Base-by-base conservation (phyloP, 805 yeast species). In the Ogataea ganodermae region DNA sequence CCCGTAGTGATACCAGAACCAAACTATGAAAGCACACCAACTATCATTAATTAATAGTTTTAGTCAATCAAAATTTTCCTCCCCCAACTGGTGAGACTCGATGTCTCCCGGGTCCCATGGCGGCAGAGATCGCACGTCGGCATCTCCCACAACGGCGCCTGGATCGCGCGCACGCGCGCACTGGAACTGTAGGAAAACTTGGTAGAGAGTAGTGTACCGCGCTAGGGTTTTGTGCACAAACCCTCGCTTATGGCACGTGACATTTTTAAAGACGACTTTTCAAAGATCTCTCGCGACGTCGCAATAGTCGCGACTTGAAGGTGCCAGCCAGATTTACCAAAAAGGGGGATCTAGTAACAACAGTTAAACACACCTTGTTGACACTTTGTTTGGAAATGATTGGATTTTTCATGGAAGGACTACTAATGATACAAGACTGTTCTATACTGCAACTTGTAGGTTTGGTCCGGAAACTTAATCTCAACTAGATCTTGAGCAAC, bases 41-140 rank as follows among this genome's bases (percentile, higher is more conserved):
- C 14, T 35, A 39, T 39, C 30, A 22, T 23, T 23, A 31, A 14
- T 23, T 20, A 14, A 35, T 30, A 30, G 16, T 30, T 40, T 40
- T 26, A 27, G 27, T 21, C 44, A 39, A 27, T 20, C 42, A 43
- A 43, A 43, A 43, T 43, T 43, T 43, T 43, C 46, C 41, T 43
- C 35, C 16, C 38, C 35, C 39, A 17, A 26, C 38, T 33, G 39
- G 20, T 22, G 38, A 42, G 36, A 33, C 21, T 28, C 6, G 28
- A 22, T 35, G 10, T 18, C 22, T n/a, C 39, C 39, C 39, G 26
- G 39, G 28, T 33, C 22, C 12, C 7, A 6, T 17, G 39, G 18
- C 28, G 18, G 39, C 21, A 10, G 14, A 18, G 37, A 35, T 35
- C 26, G 39, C 39, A 35, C 18, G 39, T 12, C 39, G 28, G 24